Conservation (phyloP, 2,329 filamentous ascomycete genomes). For the Clonostachys solani region DNA sequence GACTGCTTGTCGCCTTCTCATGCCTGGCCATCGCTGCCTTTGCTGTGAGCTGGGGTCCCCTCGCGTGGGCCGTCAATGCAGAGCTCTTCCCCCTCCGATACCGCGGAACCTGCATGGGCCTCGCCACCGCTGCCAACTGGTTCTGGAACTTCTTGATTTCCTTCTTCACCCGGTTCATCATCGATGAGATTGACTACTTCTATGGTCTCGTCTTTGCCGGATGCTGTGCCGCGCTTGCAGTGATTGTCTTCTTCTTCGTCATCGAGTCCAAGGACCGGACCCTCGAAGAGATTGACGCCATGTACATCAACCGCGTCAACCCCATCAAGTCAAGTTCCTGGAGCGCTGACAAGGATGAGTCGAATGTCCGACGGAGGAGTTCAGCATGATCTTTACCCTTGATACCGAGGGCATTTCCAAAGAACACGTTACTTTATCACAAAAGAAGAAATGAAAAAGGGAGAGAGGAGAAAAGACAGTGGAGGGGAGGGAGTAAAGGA, state of each 20-base stretch:
- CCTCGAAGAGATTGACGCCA: constrained; percentile 73
- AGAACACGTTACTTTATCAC: not conserved
- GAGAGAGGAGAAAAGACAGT: too few relatives aligned
- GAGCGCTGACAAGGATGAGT: too few relatives aligned
- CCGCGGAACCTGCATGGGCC: constrained; percentile 47
- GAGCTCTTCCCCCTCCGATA: constrained; percentile 61
- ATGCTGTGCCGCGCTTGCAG: constrained; percentile 57
- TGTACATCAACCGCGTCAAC: constrained; percentile 57
- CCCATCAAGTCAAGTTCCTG: constrained; percentile 33
- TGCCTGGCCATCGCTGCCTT: constrained; percentile 65
- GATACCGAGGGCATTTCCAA: not conserved
- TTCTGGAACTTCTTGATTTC: constrained; percentile 60
- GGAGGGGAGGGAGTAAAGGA: too few relatives aligned
- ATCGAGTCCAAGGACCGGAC: constrained; percentile 68
- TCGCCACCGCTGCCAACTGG: constrained; percentile 57
- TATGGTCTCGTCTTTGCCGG: constrained; percentile 70
- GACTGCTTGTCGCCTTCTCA: constrained; percentile 62
- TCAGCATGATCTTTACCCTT: not conserved
- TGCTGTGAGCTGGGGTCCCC: constrained; percentile 65
- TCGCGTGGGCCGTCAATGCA: constrained; percentile 62
- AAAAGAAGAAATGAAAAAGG: too few relatives aligned
- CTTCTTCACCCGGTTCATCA: constrained; percentile 67
- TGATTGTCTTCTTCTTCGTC: constrained; percentile 74
- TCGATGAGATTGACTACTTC: constrained; percentile 61
- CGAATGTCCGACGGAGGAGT: too few relatives aligned